phyloP scores from a whole-genome alignment of 2,329 filamentous ascomycete genomes.

The Fusarium incarnatum region DNA sequence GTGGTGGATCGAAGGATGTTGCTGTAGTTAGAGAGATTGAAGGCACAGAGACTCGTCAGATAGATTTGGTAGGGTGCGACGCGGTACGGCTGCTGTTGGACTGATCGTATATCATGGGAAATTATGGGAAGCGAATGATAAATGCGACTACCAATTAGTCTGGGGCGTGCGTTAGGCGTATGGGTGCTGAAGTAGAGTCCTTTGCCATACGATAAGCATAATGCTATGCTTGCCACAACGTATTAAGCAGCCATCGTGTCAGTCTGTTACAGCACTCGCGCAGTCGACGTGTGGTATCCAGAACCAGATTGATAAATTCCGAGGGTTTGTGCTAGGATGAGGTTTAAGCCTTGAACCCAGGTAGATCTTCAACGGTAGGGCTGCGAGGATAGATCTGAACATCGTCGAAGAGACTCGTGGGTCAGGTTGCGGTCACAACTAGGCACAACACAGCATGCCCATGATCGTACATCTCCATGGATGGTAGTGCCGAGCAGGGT shows the following conservation, averaged over 20 bases:
- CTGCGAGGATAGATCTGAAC: conserved; percentile 42
- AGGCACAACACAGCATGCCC: conserved; percentile 40
- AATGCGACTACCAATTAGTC: conserved; percentile 10
- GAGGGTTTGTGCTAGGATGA: conserved; percentile 30
- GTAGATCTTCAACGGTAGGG: conserved; percentile 38
- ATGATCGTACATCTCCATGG: conserved; percentile 40
- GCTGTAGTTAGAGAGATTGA: conserved; percentile 48
- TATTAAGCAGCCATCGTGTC: conserved; percentile 7
- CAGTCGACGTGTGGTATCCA: conserved; percentile 10
- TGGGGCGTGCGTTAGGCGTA: conserved; percentile 27
- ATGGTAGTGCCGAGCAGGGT: conserved; percentile 46
- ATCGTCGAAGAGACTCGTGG: conserved; percentile 36
- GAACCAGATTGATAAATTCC: conserved; percentile 25
- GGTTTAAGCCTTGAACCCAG: conserved; percentile 27
- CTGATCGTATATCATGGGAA: conserved; percentile 36
- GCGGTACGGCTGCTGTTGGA: conserved; percentile 43
- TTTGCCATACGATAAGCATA: conserved; percentile 9
- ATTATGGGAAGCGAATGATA: conserved; percentile 33
- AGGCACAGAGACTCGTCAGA: conserved; percentile 48
- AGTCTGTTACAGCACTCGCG: conserved; percentile 15
- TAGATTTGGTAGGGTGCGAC: conserved; percentile 37
- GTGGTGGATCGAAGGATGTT: conserved; percentile 48
- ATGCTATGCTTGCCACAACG: conserved; percentile 9
- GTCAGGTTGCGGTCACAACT: conserved; percentile 32
- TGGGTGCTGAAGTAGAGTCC: conserved; percentile 2